Conservation (phyloP, 768 basidiomycete species). For the Naganishia onofrii region DNA sequence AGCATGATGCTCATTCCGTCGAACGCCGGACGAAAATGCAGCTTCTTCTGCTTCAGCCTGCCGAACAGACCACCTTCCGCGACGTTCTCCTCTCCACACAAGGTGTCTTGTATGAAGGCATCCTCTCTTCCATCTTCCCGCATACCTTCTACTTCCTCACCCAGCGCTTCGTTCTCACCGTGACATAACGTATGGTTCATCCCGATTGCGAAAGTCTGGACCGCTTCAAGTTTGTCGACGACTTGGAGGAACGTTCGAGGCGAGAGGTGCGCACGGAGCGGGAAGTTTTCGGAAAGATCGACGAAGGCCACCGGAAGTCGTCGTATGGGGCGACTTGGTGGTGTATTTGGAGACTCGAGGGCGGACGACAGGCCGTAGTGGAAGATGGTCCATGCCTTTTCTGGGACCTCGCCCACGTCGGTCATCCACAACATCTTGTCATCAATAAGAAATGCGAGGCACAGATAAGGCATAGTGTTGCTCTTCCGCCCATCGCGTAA, state of each 20-base stretch:
- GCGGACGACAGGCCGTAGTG: not conserved
- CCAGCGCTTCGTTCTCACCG: slow-evolving; percentile 1
- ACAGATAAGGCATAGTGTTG: not conserved
- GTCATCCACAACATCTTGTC: slow-evolving; percentile 14
- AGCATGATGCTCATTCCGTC: slow-evolving; percentile 4
- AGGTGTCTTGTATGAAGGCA: not conserved
- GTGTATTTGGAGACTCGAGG: not conserved
- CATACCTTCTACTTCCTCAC: slow-evolving; percentile 3
- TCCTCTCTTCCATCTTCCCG: not conserved
- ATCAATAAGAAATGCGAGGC: slow-evolving; percentile 3
- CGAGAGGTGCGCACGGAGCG: slow-evolving; percentile 7
- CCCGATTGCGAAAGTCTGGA: not conserved
- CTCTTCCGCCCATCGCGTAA: too few species aligned
- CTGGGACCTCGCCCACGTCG: not conserved
- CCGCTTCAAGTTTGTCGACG: slow-evolving; percentile 4
- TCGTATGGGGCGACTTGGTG: not conserved
- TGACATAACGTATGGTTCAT: slow-evolving; percentile 12
- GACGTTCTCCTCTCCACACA: slow-evolving; percentile 1
- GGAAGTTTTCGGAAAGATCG: not conserved
- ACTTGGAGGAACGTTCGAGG: slow-evolving; percentile 6
- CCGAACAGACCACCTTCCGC: slow-evolving; percentile 9
- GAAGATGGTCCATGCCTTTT: slow-evolving; percentile 8
- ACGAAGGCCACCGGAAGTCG: slow-evolving; percentile 2
- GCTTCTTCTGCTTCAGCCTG: slow-evolving; percentile 4
- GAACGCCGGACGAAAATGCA: slow-evolving; percentile 4